Evolutionary conservation across 179 eudicot species (phyloP).

Genomic region (Silene vulgaris): DNA sequence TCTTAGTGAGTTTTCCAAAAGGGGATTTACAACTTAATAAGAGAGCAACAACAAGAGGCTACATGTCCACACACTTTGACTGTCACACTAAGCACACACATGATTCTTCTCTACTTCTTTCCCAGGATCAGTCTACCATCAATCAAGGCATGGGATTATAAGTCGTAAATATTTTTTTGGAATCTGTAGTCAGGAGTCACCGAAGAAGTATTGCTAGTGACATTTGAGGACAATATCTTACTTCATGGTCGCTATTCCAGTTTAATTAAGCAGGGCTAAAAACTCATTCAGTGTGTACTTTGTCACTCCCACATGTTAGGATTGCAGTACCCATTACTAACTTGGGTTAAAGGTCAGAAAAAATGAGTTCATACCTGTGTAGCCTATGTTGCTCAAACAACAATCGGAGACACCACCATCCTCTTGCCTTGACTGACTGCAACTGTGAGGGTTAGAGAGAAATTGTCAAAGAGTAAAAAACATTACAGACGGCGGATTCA

Average conservation of each 20-base stretch:
- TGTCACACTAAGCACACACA: neutral
- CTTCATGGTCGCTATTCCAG: neutral
- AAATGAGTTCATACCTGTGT: slow-evolving; percentile 51
- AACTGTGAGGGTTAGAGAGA: slow-evolving; percentile 19
- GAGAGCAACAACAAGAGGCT: too few species aligned
- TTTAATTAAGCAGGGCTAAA: neutral
- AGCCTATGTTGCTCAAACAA: slow-evolving; percentile 45
- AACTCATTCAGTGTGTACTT: neutral
- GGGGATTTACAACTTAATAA: too few species aligned
- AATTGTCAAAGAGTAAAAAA: neutral
- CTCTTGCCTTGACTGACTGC: slow-evolving; percentile 63
- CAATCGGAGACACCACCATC: slow-evolving; percentile 53
- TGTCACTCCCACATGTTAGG: neutral
- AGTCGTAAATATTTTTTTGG: neutral
- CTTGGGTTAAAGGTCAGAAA: neutral
- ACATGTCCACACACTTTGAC: neutral
- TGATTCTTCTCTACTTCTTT: neutral
- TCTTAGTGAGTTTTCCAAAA: too few species aligned
- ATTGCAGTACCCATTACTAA: slow-evolving; percentile 12
- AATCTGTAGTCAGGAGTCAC: neutral
- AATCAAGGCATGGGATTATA: neutral
- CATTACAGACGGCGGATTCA: neutral
- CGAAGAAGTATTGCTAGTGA: neutral
- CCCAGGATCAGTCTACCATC: neutral
- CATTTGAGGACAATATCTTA: neutral